Percentiles rank a stretch among this genome's conserved stretches.
phyloP scores from a whole-genome alignment of 1,139 yeast genomes.

The Debaryomyces subglobosus region DNA sequence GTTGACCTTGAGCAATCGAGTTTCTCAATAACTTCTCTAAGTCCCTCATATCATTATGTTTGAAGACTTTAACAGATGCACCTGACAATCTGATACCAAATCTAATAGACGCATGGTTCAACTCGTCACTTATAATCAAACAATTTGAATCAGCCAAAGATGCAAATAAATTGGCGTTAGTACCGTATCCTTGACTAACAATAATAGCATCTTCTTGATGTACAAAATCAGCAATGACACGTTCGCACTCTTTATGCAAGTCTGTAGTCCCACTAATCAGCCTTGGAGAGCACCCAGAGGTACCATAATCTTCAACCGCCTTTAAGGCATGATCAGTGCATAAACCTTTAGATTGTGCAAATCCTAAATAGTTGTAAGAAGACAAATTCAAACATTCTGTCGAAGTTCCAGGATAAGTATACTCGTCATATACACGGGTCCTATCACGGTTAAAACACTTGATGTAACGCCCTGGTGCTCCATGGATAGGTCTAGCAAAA shows the following conservation, averaged over 20 bases:
- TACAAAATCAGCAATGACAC: constrained; percentile 77
- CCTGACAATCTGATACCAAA: constrained; percentile 94
- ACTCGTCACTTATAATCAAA: constrained; percentile 88
- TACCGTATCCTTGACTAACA: constrained; percentile 94
- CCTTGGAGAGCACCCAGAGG: constrained; percentile 80
- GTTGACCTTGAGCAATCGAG: constrained; percentile 94
- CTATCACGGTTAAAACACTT: constrained; percentile 77
- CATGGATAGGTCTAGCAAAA: constrained; percentile 92
- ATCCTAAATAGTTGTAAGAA: constrained; percentile 92
- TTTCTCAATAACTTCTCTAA: constrained; percentile 82
- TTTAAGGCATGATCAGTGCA: constrained; percentile 83
- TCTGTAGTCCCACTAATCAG: constrained; percentile 75
- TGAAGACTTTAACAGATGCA: constrained; percentile 88
- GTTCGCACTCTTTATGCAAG: constrained; percentile 75
- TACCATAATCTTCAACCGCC: constrained; percentile 67
- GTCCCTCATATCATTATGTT: constrained; percentile 85
- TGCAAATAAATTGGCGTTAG: constrained; percentile 89
- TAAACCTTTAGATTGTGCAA: constrained; percentile 91
- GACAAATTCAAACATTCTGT: constrained; percentile 83
- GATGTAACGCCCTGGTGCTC: constrained; percentile 94
- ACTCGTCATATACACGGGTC: constrained; percentile 57
- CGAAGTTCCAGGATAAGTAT: constrained; percentile 72
- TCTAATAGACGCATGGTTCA: constrained; percentile 94
- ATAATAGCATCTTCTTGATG: constrained; percentile 90
- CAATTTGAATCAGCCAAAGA: constrained; percentile 85